Percentiles rank a stretch among this genome's conserved stretches.
phyloP scores from a whole-genome alignment of 2,329 filamentous ascomycete genomes.

The Exserohilum turcica region DNA sequence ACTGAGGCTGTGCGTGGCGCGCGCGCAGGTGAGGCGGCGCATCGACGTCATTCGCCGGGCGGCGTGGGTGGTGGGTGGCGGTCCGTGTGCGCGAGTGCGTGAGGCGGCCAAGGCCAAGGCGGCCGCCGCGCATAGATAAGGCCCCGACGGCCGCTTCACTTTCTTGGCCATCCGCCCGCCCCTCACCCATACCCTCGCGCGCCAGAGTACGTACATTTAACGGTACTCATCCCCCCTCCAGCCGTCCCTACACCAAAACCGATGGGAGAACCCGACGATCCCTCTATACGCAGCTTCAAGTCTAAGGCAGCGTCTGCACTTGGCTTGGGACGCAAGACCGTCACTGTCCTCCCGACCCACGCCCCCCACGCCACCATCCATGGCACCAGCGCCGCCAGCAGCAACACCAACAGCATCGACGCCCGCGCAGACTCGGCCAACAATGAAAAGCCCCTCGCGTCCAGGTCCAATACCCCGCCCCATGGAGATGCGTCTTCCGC shows the following conservation, averaged over 20 bases:
- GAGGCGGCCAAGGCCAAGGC: too few relatives aligned
- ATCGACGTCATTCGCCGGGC: slow-evolving; percentile 12
- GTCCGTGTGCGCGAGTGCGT: too few relatives aligned
- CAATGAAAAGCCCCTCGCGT: slow-evolving; percentile 31
- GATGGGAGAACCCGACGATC: slow-evolving; percentile 63
- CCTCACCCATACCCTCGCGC: slow-evolving; percentile 7
- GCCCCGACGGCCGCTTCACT: slow-evolving; percentile 27
- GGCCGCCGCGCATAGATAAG: slow-evolving; percentile 25
- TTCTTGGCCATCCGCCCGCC: slow-evolving; percentile 4
- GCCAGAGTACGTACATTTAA: slow-evolving; percentile 16
- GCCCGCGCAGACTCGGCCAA: too few relatives aligned
- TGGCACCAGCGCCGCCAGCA: slow-evolving; percentile 8
- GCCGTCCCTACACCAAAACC: slow-evolving; percentile 37
- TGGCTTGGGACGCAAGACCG: slow-evolving; percentile 49
- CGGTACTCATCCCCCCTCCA: slow-evolving; percentile 17
- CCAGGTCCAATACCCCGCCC: slow-evolving; percentile 50
- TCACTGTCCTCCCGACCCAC: slow-evolving; percentile 40
- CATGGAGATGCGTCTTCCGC: slow-evolving; percentile 59
- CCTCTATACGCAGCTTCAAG: slow-evolving; percentile 58
- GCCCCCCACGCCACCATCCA: slow-evolving; percentile 23
- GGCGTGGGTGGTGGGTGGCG: neutral
- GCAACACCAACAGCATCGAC: slow-evolving; percentile 9
- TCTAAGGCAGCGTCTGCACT: slow-evolving; percentile 55
- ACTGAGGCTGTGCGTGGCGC: slow-evolving; percentile 10
- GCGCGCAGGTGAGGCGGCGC: slow-evolving; percentile 3